A percentile compares a stretch with the other conserved stretches of the same genome.
phyloP scores from a whole-genome alignment of 345 rosid genomes.

The Odontarrhena argentea region DNA sequence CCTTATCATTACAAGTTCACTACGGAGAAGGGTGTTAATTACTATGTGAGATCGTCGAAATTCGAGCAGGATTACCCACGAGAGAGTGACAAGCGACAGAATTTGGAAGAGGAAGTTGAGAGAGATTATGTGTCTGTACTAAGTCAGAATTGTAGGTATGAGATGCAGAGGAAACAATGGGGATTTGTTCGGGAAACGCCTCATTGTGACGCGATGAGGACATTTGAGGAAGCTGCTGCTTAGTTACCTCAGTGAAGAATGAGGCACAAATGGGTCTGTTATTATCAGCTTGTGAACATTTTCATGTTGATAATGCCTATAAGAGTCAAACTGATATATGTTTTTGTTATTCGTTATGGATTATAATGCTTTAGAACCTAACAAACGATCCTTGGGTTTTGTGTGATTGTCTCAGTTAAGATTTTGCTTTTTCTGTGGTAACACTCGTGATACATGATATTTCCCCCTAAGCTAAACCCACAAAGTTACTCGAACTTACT shows the following conservation, averaged over 20 bases:
- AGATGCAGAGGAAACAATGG: constrained; percentile 87
- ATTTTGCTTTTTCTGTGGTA: neutral
- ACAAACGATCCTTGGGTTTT: constrained; percentile 41
- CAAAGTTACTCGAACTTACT: no score
- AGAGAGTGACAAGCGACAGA: constrained; percentile 49
- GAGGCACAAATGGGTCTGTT: constrained; percentile 10
- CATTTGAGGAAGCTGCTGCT: constrained; percentile 53
- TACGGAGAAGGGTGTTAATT: constrained; percentile 73
- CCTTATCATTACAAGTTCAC: constrained; percentile 80
- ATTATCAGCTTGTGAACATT: constrained; percentile 25
- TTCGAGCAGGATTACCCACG: constrained; percentile 79
- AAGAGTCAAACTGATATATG: constrained; percentile 32
- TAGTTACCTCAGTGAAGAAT: neutral
- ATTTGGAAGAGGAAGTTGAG: constrained; percentile 65
- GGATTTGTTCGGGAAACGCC: constrained; percentile 86
- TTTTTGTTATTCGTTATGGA: constrained; percentile 24
- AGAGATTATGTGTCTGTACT: constrained; percentile 72
- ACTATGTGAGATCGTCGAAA: constrained; percentile 70
- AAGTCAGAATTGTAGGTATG: constrained; percentile 78
- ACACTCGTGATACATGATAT: no score
- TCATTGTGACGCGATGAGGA: constrained; percentile 69
- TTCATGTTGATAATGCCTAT: constrained; percentile 16
- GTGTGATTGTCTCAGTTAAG: constrained; percentile 32
- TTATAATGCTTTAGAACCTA: constrained; percentile 33
- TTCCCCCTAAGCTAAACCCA: no score